phyloP scores from a whole-genome alignment of 495 filamentous ascomycete genomes.

The Hyphodiscus hymeniophilus region DNA sequence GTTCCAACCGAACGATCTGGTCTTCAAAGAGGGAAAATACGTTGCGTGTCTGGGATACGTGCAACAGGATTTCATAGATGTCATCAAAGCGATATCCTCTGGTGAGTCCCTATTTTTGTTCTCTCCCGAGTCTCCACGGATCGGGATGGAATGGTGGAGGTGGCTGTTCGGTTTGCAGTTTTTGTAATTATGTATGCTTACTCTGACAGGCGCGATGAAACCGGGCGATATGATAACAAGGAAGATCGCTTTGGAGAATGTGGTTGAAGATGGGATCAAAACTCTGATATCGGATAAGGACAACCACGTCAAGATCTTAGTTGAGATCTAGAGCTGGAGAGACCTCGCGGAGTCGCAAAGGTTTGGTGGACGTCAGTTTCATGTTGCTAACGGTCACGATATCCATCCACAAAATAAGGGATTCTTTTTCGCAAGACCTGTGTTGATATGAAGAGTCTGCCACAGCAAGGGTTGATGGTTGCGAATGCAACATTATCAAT shows the following conservation, averaged over 20 bases:
- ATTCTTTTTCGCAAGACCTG: no score
- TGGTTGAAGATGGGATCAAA: slow-evolving; percentile 51
- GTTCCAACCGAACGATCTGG: slow-evolving; percentile 39
- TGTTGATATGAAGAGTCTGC: no score
- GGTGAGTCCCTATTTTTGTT: slow-evolving; percentile 22
- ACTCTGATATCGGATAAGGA: slow-evolving; percentile 47
- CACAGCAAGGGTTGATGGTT: no score
- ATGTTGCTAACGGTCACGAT: no score
- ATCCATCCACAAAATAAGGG: no score
- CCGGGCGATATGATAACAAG: slow-evolving; percentile 53
- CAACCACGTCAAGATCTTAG: slow-evolving; percentile 49
- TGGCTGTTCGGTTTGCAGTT: no score
- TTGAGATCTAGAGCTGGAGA: slow-evolving; percentile 24
- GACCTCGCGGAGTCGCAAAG: not conserved
- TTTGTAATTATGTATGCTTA: no score
- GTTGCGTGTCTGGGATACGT: slow-evolving; percentile 46
- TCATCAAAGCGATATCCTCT: slow-evolving; percentile 42
- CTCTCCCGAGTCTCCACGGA: not conserved
- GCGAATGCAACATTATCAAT: no score
- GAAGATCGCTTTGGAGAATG: slow-evolving; percentile 42
- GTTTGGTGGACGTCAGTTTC: not conserved
- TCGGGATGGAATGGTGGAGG: no score
- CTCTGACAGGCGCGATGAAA: slow-evolving; percentile 38
- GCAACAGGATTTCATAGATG: slow-evolving; percentile 44
- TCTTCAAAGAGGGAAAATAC: slow-evolving; percentile 39